Conservation (phyloP, 163 green algal genomes). For the Volvox carteri region DNA sequence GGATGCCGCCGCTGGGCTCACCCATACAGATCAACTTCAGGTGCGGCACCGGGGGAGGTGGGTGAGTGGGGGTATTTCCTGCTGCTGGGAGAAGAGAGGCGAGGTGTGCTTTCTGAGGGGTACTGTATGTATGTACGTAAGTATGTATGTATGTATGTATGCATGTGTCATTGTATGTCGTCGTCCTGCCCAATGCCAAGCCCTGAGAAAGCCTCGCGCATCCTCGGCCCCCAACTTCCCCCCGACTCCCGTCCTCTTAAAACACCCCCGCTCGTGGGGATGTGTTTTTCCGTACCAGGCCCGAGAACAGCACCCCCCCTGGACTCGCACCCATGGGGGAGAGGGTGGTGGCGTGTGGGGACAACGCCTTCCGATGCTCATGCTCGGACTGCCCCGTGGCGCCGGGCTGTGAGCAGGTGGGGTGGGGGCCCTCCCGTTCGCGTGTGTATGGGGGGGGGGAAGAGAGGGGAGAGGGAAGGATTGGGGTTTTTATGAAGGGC, state of each 20-base stretch:
- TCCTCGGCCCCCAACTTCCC: background rate
- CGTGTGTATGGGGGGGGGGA: background rate
- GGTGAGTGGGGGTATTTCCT: background rate
- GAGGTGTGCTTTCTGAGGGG: too few relatives aligned
- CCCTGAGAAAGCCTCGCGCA: too few relatives aligned
- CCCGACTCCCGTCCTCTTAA: background rate
- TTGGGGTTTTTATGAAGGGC: too few relatives aligned
- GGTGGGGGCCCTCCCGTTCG: background rate
- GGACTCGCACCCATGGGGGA: constrained; percentile 71
- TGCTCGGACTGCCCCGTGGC: constrained; percentile 91
- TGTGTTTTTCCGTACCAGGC: too few relatives aligned
- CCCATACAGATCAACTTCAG: constrained; percentile 89
- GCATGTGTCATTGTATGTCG: too few relatives aligned
- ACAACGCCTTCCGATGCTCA: constrained; percentile 84
- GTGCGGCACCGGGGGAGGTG: background rate
- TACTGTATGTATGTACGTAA: too few relatives aligned
- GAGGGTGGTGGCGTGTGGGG: constrained; percentile 75
- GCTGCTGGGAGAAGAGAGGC: background rate
- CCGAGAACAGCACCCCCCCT: constrained; percentile 48
- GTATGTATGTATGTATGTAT: too few relatives aligned
- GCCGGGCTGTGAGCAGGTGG: constrained; percentile 70
- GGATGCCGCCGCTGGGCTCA: constrained; percentile 77
- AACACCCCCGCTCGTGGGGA: background rate
- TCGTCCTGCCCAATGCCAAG: too few relatives aligned
- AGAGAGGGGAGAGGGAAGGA: background rate